A percentile compares a stretch with the other conserved stretches of the same genome.
Conservation (phyloP, 2,329 filamentous ascomycete genomes). For the Exserohilum turcica region DNA sequence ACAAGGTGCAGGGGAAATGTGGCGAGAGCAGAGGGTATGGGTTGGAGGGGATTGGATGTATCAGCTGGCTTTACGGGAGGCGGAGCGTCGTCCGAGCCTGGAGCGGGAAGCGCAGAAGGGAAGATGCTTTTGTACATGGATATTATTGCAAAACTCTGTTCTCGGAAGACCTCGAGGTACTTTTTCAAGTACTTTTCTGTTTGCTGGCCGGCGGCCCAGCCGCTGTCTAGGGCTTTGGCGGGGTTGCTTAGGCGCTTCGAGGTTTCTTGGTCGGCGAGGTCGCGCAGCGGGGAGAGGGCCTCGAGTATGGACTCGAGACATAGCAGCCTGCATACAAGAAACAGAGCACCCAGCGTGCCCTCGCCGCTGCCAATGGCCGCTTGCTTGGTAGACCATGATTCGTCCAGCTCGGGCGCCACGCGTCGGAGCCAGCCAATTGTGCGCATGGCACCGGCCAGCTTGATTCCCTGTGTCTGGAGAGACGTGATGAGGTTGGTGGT, state of each 20-base stretch:
- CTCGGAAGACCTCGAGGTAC: conserved; percentile 95
- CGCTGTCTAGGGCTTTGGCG: conserved; percentile 47
- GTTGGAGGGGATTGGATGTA: conserved; percentile 49
- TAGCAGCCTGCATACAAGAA: conserved; percentile 82
- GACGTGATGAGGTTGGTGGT: conserved; percentile 80
- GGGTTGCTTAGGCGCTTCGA: conserved; percentile 47
- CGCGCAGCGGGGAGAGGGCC: conserved; percentile 81
- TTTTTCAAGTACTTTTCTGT: conserved; percentile 93
- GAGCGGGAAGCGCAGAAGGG: conserved; percentile 60
- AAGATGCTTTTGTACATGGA: conserved; percentile 95
- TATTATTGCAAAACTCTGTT: conserved; percentile 94
- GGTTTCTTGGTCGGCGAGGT: conserved; percentile 87
- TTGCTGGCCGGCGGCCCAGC: conserved; percentile 78
- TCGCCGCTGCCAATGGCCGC: conserved; percentile 52
- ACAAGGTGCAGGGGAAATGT: conserved; percentile 86
- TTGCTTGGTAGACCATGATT: conserved; percentile 39
- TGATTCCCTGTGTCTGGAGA: conserved; percentile 77
- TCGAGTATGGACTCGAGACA: conserved; percentile 80
- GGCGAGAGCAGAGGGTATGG: conserved; percentile 75
- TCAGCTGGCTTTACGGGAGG: conserved; percentile 29
- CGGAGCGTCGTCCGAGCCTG: conserved; percentile 35
- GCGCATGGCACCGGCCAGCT: conserved; percentile 86
- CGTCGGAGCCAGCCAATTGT: conserved; percentile 90
- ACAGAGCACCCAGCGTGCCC: conserved; percentile 78
- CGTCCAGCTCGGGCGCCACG: conserved; percentile 79